Evolutionary conservation across 176 grass and related monocot genomes (phyloP).

Genomic region (Eremochloa ophiuroides): DNA sequence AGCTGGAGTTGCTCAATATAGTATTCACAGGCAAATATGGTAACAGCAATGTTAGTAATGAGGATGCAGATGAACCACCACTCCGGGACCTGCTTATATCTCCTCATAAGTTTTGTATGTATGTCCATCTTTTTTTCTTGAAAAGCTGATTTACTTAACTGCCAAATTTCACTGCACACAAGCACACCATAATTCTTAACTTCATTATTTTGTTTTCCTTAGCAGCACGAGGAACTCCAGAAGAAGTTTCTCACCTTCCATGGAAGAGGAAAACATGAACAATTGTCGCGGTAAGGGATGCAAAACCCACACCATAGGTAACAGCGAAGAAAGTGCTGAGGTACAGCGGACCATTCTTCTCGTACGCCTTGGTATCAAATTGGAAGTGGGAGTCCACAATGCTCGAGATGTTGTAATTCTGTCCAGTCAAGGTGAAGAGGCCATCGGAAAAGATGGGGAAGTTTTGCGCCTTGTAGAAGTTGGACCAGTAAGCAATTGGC

Average conservation of each 20-base stretch:
- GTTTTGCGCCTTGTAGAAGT: slow-evolving; percentile 65
- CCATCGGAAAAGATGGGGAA: slow-evolving; percentile 91
- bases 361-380: slow-evolving; percentile 58
- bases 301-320: slow-evolving; percentile 81
- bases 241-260: slow-evolving; percentile 54
- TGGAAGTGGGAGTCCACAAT: slow-evolving; percentile 77
- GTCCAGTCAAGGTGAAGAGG: slow-evolving; percentile 53
- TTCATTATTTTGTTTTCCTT: not conserved
- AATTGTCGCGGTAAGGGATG: slow-evolving; percentile 73
- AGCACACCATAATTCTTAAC: not conserved
- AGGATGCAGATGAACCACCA: slow-evolving; percentile 94
- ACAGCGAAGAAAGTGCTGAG: slow-evolving; percentile 80
- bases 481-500: slow-evolving; percentile 63
- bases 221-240: not conserved
- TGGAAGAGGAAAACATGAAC: slow-evolving; percentile 89
- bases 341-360: slow-evolving; percentile 67
- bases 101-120: slow-evolving; percentile 84
- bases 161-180: slow-evolving; percentile 69
- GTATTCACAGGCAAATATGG: slow-evolving; percentile 88
- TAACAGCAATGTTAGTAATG: slow-evolving; percentile 47
- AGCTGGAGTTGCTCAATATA: slow-evolving; percentile 92
- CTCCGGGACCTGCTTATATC: slow-evolving; percentile 75
- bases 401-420: slow-evolving; percentile 71
- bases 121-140: slow-evolving; percentile 67
- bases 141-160: slow-evolving; percentile 85